phyloP scores from a whole-genome alignment of 2,329 filamentous ascomycete species.

The Trichophyton simii region DNA sequence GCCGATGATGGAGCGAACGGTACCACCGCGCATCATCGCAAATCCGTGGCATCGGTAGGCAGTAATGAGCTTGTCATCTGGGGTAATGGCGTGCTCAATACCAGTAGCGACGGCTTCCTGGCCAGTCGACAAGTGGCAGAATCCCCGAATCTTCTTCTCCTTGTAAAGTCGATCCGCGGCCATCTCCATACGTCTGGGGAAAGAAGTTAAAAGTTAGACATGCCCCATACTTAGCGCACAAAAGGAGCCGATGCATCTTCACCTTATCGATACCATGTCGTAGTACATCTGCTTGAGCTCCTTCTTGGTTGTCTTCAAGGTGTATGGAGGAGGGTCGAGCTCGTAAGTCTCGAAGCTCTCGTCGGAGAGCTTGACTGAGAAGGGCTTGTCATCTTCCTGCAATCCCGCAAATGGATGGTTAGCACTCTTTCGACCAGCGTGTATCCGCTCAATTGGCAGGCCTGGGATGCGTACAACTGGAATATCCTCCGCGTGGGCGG shows the following conservation, averaged over 20 bases:
- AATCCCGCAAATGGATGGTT: not conserved
- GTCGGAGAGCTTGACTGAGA: constrained; percentile 83
- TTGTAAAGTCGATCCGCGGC: constrained; percentile 98
- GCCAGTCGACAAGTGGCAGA: constrained; percentile 96
- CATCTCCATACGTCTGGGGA: constrained; percentile 92
- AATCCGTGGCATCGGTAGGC: constrained; percentile 99
- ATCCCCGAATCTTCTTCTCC: constrained; percentile 99
- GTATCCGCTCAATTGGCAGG: not conserved
- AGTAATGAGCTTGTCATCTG: constrained; percentile 88
- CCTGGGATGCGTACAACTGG: constrained; percentile 43
- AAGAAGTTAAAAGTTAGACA: not conserved
- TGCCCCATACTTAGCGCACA: not conserved
- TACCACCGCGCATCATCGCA: constrained; percentile 87
- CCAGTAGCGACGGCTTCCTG: constrained; percentile 96
- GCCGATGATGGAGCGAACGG: constrained; percentile 84
- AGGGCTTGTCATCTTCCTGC: constrained; percentile 85
- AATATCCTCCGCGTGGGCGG: constrained; percentile 73
- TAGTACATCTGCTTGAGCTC: constrained; percentile 98
- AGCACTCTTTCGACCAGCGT: not conserved
- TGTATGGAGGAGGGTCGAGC: constrained; percentile 90
- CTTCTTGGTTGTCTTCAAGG: constrained; percentile 86
- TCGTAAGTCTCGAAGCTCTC: constrained; percentile 99
- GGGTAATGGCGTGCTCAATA: constrained; percentile 90
- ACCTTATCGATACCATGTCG: constrained; percentile 92
- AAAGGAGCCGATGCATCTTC: constrained; percentile 30